These are phyloP conservation scores for Artomyces pyxidatus DNA, from an alignment of 768 basidiomycete species.

Conservation along the genomic window DNA sequence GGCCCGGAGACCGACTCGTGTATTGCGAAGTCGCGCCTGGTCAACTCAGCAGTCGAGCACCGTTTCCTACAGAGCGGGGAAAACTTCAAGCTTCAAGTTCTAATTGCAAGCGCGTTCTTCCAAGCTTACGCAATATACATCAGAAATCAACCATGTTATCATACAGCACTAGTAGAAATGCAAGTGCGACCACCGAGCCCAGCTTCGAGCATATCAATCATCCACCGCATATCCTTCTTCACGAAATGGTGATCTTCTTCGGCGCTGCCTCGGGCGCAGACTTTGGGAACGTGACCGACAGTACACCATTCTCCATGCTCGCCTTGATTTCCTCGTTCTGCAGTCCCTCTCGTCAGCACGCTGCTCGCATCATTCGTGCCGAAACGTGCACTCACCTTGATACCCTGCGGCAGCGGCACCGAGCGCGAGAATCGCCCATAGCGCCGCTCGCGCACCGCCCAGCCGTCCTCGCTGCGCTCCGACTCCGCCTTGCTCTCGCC, in stretches of 20 bases:
- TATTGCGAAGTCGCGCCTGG: no score
- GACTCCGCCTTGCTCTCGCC: slow-evolving; percentile 34
- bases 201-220: no score
- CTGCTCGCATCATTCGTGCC: background rate
- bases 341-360: background rate
- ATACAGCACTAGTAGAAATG: no score
- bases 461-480: slow-evolving; percentile 29
- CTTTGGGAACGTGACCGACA: slow-evolving; percentile 23
- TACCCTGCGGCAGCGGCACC: slow-evolving; percentile 15
- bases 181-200: no score
- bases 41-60: no score
- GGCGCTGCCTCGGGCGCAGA: slow-evolving; percentile 5
- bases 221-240: no score
- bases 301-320: slow-evolving; percentile 22
- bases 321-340: slow-evolving; percentile 24
- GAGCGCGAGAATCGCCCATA: slow-evolving; percentile 23
- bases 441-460: slow-evolving; percentile 25
- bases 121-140: no score
- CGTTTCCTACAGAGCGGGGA: no score
- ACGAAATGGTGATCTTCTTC: slow-evolving; percentile 5
- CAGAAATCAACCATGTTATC: no score
- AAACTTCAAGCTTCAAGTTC: no score
- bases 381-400: slow-evolving; percentile 12
- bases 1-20: no score
- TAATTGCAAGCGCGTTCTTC: no score